Evolutionary conservation across 2,329 filamentous ascomycete genomes (phyloP).

Genomic region (Cadophora sp.): DNA sequence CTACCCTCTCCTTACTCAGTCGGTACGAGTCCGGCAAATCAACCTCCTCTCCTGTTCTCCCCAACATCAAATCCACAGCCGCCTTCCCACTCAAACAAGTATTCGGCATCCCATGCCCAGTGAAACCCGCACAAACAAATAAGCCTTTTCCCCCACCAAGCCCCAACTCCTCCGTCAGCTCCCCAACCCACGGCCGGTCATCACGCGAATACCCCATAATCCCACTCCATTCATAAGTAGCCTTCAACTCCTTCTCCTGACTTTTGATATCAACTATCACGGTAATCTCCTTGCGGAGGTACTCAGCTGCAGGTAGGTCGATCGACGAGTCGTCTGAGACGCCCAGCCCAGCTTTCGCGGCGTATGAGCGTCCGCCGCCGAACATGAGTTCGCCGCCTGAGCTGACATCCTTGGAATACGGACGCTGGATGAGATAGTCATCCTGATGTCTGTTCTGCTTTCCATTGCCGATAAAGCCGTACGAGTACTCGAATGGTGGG

Average conservation of each 20-base stretch:
- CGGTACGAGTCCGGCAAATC: slow-evolving; percentile 53
- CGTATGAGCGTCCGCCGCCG: slow-evolving; percentile 71
- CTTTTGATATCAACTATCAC: slow-evolving; percentile 41
- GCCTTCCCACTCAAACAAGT: slow-evolving; percentile 71
- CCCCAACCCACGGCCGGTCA: slow-evolving; percentile 72
- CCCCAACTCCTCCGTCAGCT: slow-evolving; percentile 59
- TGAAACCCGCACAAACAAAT: slow-evolving; percentile 71
- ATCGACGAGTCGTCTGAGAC: slow-evolving; percentile 65
- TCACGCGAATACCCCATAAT: slow-evolving; percentile 81
- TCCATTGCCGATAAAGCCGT: slow-evolving; percentile 64
- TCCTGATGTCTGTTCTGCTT: slow-evolving; percentile 57
- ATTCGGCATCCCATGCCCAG: slow-evolving; percentile 80
- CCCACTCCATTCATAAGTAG: slow-evolving; percentile 70
- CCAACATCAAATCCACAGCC: slow-evolving; percentile 64
- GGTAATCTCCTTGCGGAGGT: slow-evolving; percentile 40
- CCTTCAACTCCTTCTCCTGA: slow-evolving; percentile 51
- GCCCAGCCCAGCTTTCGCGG: slow-evolving; percentile 59
- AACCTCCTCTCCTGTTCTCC: slow-evolving; percentile 47
- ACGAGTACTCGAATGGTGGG: slow-evolving; percentile 44
- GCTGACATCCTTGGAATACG: slow-evolving; percentile 47
- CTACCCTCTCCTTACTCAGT: slow-evolving; percentile 34
- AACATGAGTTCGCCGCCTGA: slow-evolving; percentile 66
- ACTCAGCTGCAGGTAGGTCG: slow-evolving; percentile 52
- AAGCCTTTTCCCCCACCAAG: slow-evolving; percentile 63
- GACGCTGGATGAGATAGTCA: slow-evolving; percentile 78